Base-by-base conservation (phyloP, 805 yeast species). In the Cyberlindnera maclurae region DNA sequence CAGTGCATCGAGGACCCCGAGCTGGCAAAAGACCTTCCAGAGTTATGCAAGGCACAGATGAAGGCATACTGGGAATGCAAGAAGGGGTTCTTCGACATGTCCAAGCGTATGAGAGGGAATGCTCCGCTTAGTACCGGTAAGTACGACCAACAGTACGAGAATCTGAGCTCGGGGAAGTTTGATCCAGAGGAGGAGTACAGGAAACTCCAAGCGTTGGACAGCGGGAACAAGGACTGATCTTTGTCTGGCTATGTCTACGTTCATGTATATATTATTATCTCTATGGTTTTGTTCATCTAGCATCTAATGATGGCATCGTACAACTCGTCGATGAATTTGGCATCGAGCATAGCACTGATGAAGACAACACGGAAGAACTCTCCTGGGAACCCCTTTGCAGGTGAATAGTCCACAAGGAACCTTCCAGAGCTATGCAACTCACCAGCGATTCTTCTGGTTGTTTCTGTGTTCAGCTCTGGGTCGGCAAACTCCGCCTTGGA, bases 61-160 rank as follows among this genome's bases (percentile, higher is more conserved):
- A 71, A 78, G 46, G 82, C 95, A 5, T 90, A 85, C 56, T 67
- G 89, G 68, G 95, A 89, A 42, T 90, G 98, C 65, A 84, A 82
- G 48, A 75, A 82, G 52, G 97, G 97, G 11, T 80, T 82, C 54
- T 84, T 89, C 38, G 97, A 89, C 52, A 84, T 88, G 87, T 63
- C 89, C 4, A 89, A 87, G 58, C 73, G 98, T 49, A 84, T 90
- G 64, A 71, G 87, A 55, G 97, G 97, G 4, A 90, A 90, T 55
- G 98, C 95, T 1, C 88, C 97, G 0, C 64, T 85, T 31, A 86
- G 96, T 11, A 85, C 95, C 6, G 98, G 98, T 0, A 82, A 82
- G 55, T 90, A 83, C 60, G 96, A 89, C 52, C 90, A 86, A 42
- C 85, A 86, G 37, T 84, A 82, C 47, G 87, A 79, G 29, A 81